Evolutionary conservation across 805 yeast species (phyloP), one percentile per base, ranked within the genome.

Genomic region (Wickerhamiella sorbophila): DNA sequence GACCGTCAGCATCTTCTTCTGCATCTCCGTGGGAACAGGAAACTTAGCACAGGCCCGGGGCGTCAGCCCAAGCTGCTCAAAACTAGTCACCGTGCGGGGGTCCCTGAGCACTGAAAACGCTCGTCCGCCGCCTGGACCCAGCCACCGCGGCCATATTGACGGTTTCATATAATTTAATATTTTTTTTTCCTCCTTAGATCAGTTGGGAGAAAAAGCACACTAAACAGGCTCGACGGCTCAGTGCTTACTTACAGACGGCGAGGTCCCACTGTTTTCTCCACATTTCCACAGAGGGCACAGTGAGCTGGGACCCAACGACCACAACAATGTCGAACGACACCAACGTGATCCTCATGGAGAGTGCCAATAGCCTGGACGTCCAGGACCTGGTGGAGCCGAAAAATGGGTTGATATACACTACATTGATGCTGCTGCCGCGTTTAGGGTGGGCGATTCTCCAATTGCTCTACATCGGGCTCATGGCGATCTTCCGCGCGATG

Each of bases 391-490:
- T 31, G 34, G 31, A 40, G n/a, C 44, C 38, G n/a, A 33, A 9
- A 43, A 41, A 10, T 37, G 46, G 9, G 18, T 48, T 6, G 45
- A 46, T 4, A n/a, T 52, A 18, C 37, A 38, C 17, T 41, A 12
- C 44, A 2, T 27, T 33, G 18, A 43, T 18, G n/a, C 21, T 40
- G 9, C 35, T 36, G 21, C 12, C 24, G 5, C 24, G 31, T 12
- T 26, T 42, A n/a, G 19, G 21, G 12, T 18, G 36, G 2, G 46
- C 70, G 1, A 41, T 67, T 0, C 43, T 65, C 4, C 52, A 49
- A 52, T 16, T 39, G 8, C 22, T 38, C 19, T 21, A 24, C 29
- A 4, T 35, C 17, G 19, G 32, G 17, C 19, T 38, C 4, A 12
- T 10, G 37, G 21, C 20, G 3, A 12, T 31, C n/a, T 19, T 31